Conservation (phyloP, 306 rosid species). For the Prunus padus region DNA sequence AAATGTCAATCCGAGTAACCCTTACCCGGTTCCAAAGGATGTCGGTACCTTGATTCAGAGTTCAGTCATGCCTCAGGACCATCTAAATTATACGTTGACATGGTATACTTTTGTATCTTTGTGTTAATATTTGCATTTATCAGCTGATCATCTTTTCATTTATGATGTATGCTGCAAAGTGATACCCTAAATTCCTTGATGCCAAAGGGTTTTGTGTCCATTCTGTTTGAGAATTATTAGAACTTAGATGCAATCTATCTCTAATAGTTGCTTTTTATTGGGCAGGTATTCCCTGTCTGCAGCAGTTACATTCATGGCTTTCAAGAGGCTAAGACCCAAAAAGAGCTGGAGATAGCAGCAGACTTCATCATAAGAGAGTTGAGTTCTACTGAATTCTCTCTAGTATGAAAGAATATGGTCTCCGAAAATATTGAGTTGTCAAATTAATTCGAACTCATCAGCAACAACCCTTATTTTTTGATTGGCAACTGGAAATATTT, state of each 20-base stretch:
- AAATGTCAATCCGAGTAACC: slow-evolving; percentile 75
- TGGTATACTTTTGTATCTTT: slow-evolving; percentile 47
- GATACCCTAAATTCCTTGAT: too few relatives aligned
- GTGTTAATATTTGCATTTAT: neutral
- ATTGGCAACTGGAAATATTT: neutral
- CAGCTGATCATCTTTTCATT: too few relatives aligned
- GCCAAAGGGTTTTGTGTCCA: too few relatives aligned
- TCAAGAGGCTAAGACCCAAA: slow-evolving; percentile 61
- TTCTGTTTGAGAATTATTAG: neutral
- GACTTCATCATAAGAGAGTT: slow-evolving; percentile 6
- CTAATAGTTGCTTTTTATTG: slow-evolving; percentile 15
- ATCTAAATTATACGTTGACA: slow-evolving; percentile 83
- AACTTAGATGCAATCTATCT: neutral
- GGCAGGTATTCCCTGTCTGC: slow-evolving; percentile 91
- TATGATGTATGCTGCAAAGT: too few relatives aligned
- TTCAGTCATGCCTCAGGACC: slow-evolving; percentile 94
- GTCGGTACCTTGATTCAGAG: slow-evolving; percentile 67
- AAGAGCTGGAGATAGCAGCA: slow-evolving; percentile 48
- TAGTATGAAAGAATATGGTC: neutral
- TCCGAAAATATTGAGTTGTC: neutral
- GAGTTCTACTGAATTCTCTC: neutral
- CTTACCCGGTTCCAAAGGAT: slow-evolving; percentile 88
- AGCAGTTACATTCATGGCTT: slow-evolving; percentile 92
- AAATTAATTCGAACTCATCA: neutral
- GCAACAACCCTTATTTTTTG: neutral